Conservation (phyloP, 805 yeast species). For the Suhomyces pyralidae region DNA sequence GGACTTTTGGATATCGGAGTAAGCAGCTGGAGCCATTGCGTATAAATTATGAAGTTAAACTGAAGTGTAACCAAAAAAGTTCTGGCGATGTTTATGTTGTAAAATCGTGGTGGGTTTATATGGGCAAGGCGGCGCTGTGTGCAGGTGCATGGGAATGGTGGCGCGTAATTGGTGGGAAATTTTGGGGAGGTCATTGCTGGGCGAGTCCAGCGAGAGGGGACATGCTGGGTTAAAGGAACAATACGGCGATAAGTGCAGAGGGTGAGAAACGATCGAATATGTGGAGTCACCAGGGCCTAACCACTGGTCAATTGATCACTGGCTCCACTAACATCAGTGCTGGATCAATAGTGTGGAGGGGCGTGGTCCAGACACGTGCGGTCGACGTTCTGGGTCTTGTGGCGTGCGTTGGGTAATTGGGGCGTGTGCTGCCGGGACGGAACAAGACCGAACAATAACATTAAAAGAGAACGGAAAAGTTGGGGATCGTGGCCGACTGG, state of each 20-base stretch:
- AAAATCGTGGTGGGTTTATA: constrained; percentile 6
- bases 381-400: not conserved
- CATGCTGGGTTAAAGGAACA: not conserved
- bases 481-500: not conserved
- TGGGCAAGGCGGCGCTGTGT: constrained; percentile 1
- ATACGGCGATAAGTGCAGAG: not conserved
- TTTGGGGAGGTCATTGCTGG: constrained; percentile 2
- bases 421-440: not conserved
- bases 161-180: constrained; percentile 5
- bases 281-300: not conserved
- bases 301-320: not conserved
- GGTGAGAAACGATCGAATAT: no score
- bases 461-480: not conserved
- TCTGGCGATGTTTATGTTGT: constrained; percentile 2
- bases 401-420: not conserved
- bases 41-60: not conserved
- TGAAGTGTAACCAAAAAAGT: constrained; percentile 2
- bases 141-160: constrained; percentile 3
- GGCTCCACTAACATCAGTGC: not conserved
- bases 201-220: not conserved
- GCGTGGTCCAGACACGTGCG: constrained; percentile 1
- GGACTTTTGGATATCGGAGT: constrained; percentile 89
- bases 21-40: constrained; percentile 69
- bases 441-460: not conserved
- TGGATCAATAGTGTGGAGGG: not conserved